phyloP scores from a whole-genome alignment of 192 early-diverging fungal genomes.

The Helicostylum pulchrum region DNA sequence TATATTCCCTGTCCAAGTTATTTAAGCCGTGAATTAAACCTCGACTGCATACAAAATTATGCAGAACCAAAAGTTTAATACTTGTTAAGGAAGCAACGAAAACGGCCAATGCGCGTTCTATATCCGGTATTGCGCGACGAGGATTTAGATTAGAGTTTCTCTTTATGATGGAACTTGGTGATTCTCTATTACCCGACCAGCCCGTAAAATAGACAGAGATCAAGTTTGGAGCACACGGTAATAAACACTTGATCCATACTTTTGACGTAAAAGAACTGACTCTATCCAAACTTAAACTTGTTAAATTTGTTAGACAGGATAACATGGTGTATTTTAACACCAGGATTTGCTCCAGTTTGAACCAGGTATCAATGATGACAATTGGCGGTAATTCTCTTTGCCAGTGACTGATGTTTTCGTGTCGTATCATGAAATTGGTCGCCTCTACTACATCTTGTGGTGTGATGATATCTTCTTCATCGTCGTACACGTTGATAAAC shows the following conservation, averaged over 20 bases:
- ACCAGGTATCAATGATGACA: no score
- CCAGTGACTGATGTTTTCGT: no score
- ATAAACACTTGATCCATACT: constrained; percentile 11
- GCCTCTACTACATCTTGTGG: neutral
- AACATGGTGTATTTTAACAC: constrained; percentile 6
- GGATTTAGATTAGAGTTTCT: no score
- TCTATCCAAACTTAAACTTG: neutral
- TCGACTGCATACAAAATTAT: neutral
- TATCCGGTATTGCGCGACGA: neutral
- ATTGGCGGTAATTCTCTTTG: no score
- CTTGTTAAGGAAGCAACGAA: neutral
- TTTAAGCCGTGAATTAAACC: neutral
- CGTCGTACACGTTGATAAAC: neutral
- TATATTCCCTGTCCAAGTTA: neutral
- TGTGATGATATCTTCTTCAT: constrained; percentile 1
- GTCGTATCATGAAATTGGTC: neutral
- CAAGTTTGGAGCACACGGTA: neutral
- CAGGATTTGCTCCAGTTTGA: neutral
- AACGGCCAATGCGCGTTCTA: neutral
- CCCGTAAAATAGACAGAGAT: neutral
- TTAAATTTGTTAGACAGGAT: neutral
- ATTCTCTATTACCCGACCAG: neutral
- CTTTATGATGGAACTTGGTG: neutral
- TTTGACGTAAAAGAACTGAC: constrained; percentile 4
- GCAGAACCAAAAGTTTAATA: neutral